Evolutionary conservation across 1,139 yeast species (phyloP).

Genomic region (Yueomyces sp.): DNA sequence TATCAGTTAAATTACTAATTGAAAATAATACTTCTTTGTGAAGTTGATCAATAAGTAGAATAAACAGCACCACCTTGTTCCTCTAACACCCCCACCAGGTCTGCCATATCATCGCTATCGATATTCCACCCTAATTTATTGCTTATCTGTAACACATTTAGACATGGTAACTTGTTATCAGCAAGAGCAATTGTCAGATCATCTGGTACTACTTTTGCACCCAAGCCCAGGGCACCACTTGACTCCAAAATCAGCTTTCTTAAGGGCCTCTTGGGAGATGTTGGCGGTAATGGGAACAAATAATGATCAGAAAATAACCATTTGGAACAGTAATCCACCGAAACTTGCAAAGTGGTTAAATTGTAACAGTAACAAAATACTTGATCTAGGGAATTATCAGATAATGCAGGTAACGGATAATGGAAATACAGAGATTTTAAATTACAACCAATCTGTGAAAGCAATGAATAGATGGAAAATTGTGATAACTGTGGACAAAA

Average conservation of each 20-base stretch:
- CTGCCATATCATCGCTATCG: constrained; percentile 53
- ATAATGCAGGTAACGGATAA: constrained; percentile 81
- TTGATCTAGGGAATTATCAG: constrained; percentile 57
- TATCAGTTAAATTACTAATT: background rate
- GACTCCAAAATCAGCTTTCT: constrained; percentile 60
- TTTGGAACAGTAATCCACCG: constrained; percentile 73
- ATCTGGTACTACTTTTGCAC: constrained; percentile 72
- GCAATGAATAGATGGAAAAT: constrained; percentile 45
- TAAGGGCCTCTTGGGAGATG: constrained; percentile 33
- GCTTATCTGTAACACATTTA: constrained; percentile 54
- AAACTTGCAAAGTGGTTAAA: constrained; percentile 45
- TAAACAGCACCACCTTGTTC: constrained; percentile 29
- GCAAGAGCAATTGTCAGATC: constrained; percentile 76
- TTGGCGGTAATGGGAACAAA: constrained; percentile 25
- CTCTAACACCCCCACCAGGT: constrained; percentile 35
- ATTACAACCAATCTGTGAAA: constrained; percentile 52
- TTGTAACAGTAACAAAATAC: constrained; percentile 69
- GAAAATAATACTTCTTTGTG: background rate
- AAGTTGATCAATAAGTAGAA: constrained; percentile 13
- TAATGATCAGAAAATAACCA: constrained; percentile 47
- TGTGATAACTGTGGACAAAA: constrained; percentile 75
- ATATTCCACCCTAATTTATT: constrained; percentile 85
- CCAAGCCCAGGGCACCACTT: constrained; percentile 80
- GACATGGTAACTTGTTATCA: constrained; percentile 61
- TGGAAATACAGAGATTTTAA: constrained; percentile 52